phyloP scores from a whole-genome alignment of 345 rosid species.

The Euphorbia lathyris region DNA sequence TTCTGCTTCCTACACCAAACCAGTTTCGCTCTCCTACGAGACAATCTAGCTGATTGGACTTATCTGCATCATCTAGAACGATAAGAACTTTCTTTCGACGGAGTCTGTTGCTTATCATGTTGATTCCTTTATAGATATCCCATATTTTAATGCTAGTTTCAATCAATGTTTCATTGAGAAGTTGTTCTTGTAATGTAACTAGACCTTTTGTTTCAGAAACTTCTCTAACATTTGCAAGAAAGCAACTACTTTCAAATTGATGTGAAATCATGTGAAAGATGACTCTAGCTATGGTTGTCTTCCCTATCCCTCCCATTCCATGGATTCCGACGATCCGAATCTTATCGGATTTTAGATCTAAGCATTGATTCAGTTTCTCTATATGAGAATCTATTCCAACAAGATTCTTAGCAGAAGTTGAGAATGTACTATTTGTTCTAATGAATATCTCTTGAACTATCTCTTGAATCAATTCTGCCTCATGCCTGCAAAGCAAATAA shows the following conservation, averaged over 20 bases:
- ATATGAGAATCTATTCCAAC: slow-evolving; percentile 19
- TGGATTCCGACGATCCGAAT: slow-evolving; percentile 15
- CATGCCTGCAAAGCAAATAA: slow-evolving; percentile 12
- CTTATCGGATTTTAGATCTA: slow-evolving; percentile 2
- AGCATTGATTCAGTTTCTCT: neutral
- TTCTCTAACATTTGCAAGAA: slow-evolving; percentile 16
- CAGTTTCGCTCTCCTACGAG: neutral
- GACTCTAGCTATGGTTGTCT: slow-evolving; percentile 13
- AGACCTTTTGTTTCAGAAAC: slow-evolving; percentile 7
- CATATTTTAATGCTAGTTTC: neutral
- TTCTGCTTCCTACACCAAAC: slow-evolving; percentile 17
- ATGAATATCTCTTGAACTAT: slow-evolving; percentile 15
- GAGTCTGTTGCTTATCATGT: neutral
- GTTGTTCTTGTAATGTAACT: neutral
- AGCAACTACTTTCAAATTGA: slow-evolving; percentile 4
- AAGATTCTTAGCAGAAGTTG: neutral
- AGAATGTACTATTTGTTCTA: neutral
- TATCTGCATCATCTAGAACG: slow-evolving; percentile 19
- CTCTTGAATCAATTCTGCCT: slow-evolving; percentile 11
- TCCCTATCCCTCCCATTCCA: slow-evolving; percentile 27
- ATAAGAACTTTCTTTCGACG: slow-evolving; percentile 3
- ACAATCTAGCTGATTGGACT: neutral
- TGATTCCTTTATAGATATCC: neutral
- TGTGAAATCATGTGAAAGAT: neutral
- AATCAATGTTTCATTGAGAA: slow-evolving; percentile 6